A percentile compares a stretch with the other conserved stretches of the same genome.
phyloP scores from a whole-genome alignment of 371 early-diverging fungal species.

The Apophysomyces ossiformis region DNA sequence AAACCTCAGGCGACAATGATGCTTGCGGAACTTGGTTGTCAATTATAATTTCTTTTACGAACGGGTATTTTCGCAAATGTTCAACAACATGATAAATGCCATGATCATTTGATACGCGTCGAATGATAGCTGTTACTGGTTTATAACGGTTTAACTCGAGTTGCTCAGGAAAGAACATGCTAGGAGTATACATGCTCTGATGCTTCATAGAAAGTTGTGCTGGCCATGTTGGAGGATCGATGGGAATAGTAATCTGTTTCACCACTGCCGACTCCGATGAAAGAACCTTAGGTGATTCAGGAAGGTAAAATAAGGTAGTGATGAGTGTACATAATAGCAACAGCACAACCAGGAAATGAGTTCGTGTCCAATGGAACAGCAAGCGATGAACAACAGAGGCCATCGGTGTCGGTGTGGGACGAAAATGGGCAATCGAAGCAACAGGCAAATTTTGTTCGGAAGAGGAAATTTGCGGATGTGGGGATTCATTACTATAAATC shows the following conservation, averaged over 20 bases:
- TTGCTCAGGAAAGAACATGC: conserved; percentile 42
- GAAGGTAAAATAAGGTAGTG: neutral
- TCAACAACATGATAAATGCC: conserved; percentile 51
- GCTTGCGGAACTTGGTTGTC: conserved; percentile 52
- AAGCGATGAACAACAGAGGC: neutral
- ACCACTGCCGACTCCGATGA: neutral
- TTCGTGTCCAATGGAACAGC: neutral
- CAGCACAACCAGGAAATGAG: neutral
- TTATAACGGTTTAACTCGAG: conserved; percentile 40
- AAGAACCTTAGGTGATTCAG: neutral
- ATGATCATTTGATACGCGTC: conserved; percentile 53
- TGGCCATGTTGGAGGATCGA: conserved; percentile 5
- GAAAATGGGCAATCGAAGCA: neutral
- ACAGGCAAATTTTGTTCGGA: neutral
- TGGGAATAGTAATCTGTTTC: neutral
- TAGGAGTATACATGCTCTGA: conserved; percentile 42
- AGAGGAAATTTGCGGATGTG: too few relatives aligned
- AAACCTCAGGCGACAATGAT: conserved; percentile 36
- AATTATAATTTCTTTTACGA: conserved; percentile 61
- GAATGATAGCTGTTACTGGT: conserved; percentile 62
- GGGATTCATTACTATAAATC: too few relatives aligned
- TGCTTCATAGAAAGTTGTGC: neutral
- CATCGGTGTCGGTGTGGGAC: neutral
- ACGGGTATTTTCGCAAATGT: conserved; percentile 58
- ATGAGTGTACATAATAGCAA: neutral